phyloP scores from a whole-genome alignment of 306 rosid species.

The Vigna trinervia region DNA sequence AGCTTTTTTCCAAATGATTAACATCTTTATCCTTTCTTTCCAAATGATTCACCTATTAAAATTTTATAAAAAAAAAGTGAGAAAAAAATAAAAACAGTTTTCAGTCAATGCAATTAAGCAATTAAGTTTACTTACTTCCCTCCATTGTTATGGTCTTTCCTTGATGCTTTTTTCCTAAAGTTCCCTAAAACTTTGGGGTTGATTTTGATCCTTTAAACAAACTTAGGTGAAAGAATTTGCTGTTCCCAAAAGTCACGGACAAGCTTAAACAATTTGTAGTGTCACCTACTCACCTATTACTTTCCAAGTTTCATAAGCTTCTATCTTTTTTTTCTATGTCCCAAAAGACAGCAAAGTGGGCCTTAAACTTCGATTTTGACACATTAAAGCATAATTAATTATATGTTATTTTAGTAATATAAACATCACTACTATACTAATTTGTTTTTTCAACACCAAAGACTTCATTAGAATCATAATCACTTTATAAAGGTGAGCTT shows the following conservation, averaged over 20 bases:
- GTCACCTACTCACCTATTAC: slow-evolving; percentile 33
- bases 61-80: background rate
- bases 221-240: slow-evolving; percentile 15
- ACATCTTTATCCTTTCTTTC: background rate
- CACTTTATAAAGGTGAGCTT: background rate
- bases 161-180: background rate
- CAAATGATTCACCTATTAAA: background rate
- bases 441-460: slow-evolving; percentile 27
- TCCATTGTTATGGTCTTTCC: background rate
- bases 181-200: background rate
- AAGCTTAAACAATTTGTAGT: slow-evolving; percentile 30
- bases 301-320: slow-evolving; percentile 43
- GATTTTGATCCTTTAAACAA: slow-evolving; percentile 14
- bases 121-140: background rate
- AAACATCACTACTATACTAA: slow-evolving; percentile 23
- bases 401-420: background rate
- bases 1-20: background rate
- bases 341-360: slow-evolving; percentile 33
- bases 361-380: slow-evolving; percentile 44
- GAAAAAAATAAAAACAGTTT: background rate
- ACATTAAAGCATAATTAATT: slow-evolving; percentile 23
- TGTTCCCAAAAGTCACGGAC: slow-evolving; percentile 43
- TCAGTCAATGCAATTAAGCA: background rate
- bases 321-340: background rate
- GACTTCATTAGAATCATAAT: slow-evolving; percentile 16